phyloP scores from a whole-genome alignment of 2,329 filamentous ascomycete genomes.

The Beauveria rudraprayagi region DNA sequence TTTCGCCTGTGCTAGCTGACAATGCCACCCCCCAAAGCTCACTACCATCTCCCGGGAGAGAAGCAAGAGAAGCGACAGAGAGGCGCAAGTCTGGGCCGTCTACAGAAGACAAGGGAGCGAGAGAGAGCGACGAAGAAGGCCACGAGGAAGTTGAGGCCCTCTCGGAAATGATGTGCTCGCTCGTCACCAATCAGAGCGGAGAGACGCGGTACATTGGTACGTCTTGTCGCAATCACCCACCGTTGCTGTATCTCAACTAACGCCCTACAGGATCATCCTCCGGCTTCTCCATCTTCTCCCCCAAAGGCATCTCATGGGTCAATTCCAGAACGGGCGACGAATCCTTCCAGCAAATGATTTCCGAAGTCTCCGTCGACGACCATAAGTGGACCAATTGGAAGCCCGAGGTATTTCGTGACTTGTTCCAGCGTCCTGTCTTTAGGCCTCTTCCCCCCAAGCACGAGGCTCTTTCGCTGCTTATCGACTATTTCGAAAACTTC shows the following conservation, averaged over 20 bases:
- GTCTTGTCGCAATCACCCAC: constrained; percentile 16
- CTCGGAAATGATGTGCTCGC: constrained; percentile 97
- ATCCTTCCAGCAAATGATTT: constrained; percentile 93
- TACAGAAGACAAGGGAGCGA: constrained; percentile 13
- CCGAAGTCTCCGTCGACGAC: constrained; percentile 80
- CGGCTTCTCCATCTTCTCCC: constrained; percentile 97
- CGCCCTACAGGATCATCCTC: constrained; percentile 75
- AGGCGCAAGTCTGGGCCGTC: constrained; percentile 21
- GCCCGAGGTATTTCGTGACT: constrained; percentile 89
- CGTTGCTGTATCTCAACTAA: constrained; percentile 8
- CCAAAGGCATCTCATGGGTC: constrained; percentile 96
- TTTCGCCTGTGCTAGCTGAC: constrained; percentile 43
- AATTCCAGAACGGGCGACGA: constrained; percentile 95
- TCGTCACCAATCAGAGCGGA: constrained; percentile 89
- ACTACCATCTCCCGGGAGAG: constrained; percentile 42
- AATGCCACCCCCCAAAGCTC: constrained; percentile 42
- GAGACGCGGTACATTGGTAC: constrained; percentile 93
- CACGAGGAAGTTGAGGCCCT: constrained; percentile 64
- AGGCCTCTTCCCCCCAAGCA: constrained; percentile 73
- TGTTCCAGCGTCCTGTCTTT: constrained; percentile 81
- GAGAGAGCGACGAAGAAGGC: constrained; percentile 26
- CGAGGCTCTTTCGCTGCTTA: constrained; percentile 81
- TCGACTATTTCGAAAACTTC: constrained; percentile 97
- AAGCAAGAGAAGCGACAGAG: constrained; percentile 21
- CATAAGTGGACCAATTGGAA: constrained; percentile 98